Conservation (phyloP, 1,284 basidiomycete species). For the Caloboletus firmus region DNA sequence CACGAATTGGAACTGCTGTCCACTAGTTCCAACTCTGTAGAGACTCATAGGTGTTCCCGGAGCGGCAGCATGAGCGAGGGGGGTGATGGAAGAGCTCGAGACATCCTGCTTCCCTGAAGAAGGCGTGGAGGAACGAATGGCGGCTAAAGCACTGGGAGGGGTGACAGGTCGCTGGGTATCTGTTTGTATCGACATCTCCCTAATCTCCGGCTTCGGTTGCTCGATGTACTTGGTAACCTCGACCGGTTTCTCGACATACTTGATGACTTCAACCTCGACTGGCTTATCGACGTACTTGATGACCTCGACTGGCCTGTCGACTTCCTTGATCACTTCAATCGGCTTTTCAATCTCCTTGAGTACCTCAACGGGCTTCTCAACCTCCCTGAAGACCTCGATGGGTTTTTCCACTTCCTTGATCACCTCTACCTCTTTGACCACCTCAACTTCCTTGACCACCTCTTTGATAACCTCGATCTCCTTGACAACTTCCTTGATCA, state of each 20-base stretch:
- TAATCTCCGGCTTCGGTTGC: conserved; percentile 57
- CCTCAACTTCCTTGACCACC: conserved; percentile 48
- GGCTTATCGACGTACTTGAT: conserved; percentile 31
- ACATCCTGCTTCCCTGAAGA: conserved; percentile 28
- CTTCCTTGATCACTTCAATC: conserved; percentile 28
- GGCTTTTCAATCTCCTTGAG: conserved; percentile 34
- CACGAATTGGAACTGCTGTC: conserved; percentile 78
- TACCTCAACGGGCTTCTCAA: conserved; percentile 30
- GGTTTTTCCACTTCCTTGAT: conserved; percentile 19
- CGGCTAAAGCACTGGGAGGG: conserved; percentile 31
- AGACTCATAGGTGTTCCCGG: conserved; percentile 38
- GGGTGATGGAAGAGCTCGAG: conserved; percentile 32
- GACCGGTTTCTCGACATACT: conserved; percentile 31
- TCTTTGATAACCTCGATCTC: conserved; percentile 38
- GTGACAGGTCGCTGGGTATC: conserved; percentile 61
- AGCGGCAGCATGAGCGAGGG: conserved; percentile 24
- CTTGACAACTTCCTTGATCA: conserved; percentile 26
- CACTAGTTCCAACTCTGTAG: conserved; percentile 56
- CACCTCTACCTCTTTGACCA: conserved; percentile 29
- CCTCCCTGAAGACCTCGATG: conserved; percentile 33
- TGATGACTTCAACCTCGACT: conserved; percentile 27
- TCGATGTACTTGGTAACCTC: conserved; percentile 33
- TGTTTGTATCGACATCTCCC: conserved; percentile 76
- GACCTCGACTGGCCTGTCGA: conserved; percentile 28
- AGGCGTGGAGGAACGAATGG: conserved; percentile 29